phyloP scores from a whole-genome alignment of 2,329 filamentous ascomycete species.

The Arthrinium phaeospermum region DNA sequence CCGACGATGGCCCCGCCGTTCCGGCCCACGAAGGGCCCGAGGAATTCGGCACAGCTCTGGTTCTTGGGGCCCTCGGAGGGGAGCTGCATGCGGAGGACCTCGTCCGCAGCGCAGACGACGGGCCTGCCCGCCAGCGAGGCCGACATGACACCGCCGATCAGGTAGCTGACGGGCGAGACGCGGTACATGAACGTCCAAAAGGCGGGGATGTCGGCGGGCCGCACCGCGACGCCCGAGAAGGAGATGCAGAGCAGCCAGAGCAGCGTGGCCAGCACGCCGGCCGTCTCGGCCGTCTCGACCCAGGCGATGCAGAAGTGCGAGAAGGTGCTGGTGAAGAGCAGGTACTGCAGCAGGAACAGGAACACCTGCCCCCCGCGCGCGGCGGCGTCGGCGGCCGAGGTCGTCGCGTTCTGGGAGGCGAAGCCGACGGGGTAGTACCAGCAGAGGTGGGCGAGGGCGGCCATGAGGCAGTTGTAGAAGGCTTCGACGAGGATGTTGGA shows the following conservation, averaged over 20 bases:
- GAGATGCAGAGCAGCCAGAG: conserved; percentile 72
- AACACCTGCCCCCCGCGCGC: conserved; percentile 65
- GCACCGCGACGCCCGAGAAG: conserved; percentile 79
- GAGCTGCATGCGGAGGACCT: conserved; percentile 56
- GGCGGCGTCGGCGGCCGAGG: neutral
- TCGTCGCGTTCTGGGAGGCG: neutral
- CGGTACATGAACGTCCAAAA: conserved; percentile 82
- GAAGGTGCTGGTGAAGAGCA: conserved; percentile 84
- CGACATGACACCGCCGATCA: conserved; percentile 72
- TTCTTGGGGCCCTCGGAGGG: conserved; percentile 58
- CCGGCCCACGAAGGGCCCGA: conserved; percentile 61
- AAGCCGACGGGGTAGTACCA: conserved; percentile 68
- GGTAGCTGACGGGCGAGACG: conserved; percentile 72
- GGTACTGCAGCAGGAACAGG: conserved; percentile 76
- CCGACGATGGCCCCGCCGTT: conserved; percentile 75
- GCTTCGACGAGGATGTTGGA: conserved; percentile 78
- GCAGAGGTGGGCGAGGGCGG: conserved; percentile 84
- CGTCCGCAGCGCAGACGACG: conserved; percentile 52
- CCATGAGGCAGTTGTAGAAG: conserved; percentile 77
- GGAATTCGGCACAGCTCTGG: conserved; percentile 70
- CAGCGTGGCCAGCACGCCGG: conserved; percentile 77
- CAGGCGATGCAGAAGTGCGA: conserved; percentile 78
- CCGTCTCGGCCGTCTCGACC: conserved; percentile 76
- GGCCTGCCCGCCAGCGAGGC: conserved; percentile 60
- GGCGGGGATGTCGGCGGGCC: conserved; percentile 66